Evolutionary conservation across 108 stramenopile genomes (phyloP).

Genomic region (Craspedostauros australis): DNA sequence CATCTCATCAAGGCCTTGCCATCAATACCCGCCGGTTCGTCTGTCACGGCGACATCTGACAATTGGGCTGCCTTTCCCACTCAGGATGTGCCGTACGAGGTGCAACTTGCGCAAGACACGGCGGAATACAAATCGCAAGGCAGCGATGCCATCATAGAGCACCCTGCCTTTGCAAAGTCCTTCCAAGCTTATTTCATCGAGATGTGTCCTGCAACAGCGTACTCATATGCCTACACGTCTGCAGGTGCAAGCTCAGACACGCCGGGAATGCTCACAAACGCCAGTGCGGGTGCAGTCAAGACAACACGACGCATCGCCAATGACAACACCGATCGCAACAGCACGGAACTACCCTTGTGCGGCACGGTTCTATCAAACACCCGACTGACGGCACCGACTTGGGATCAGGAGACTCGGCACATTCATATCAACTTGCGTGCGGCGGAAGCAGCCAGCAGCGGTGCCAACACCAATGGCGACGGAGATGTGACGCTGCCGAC

Average conservation of each 20-base stretch:
- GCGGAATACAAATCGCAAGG: background rate
- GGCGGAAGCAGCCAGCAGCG: background rate
- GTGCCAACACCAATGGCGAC: background rate
- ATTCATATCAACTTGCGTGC: conserved; percentile 30
- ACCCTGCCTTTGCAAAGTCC: conserved; percentile 15
- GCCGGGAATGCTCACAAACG: background rate
- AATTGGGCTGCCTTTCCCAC: background rate
- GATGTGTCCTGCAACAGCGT: conserved; percentile 54
- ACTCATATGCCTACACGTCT: conserved; percentile 35
- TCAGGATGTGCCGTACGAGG: background rate
- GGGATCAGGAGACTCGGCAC: conserved; percentile 80
- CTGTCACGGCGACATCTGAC: background rate
- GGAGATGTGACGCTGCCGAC: background rate
- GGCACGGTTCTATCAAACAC: conserved; percentile 47
- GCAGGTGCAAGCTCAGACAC: background rate
- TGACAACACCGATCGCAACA: background rate
- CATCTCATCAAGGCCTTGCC: conserved; percentile 19
- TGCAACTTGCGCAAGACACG: background rate
- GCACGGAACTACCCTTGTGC: conserved; percentile 19
- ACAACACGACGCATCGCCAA: background rate
- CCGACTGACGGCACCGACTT: conserved; percentile 60
- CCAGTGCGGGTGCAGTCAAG: too few species aligned
- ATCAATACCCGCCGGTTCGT: background rate
- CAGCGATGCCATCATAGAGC: background rate
- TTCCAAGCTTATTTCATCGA: conserved; percentile 56